Evolutionary conservation across 306 rosid species (phyloP), one percentile per base, ranked within the genome.

Genomic region (Crotalaria pallida): DNA sequence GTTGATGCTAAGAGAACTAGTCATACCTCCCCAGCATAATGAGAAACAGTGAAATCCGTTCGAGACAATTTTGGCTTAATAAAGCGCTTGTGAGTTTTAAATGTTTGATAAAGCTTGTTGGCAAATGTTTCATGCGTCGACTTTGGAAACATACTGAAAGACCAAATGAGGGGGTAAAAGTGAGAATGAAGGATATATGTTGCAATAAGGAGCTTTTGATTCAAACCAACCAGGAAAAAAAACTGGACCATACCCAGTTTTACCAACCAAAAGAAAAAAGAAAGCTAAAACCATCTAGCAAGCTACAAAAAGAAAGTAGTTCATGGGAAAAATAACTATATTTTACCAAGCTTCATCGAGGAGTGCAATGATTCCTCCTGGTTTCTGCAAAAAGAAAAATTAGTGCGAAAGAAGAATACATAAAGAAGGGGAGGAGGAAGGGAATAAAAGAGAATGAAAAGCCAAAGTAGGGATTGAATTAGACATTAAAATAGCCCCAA

Each of bases 1-100:
- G 74, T 49, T 64, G 53, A 75, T 72, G 44, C 22, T 53, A 74
- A 64, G 23, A 11, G 59, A 73, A 60, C 29, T 22, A 73, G 71
- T 61, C 72, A 77, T 83, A 95, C 99, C 99, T 95, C 99, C 73
- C 99, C 99, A 74, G 99, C 99, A 87, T 91, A 95, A 82, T 95
- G 99, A 58, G 84, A 84, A 22, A 95, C 79, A 49, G 87, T 76
- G 75, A 95, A 95, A 86, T 91, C 92, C 0, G 99, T 89, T 64
- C 95, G 93, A 81, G 99, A 95, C 77, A 95, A 87, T 79, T 95
- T 95, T 59, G 99, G 99, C 87, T 95, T 95, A 82, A 91, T 67
- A 70, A 95, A 95, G 75, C 99, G 97, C 83, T 87, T 95, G 84
- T 95, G 86, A 47, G 2, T 49, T 81, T 83, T 91, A 80, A 95